Percentiles rank a stretch among this genome's conserved stretches.
These are phyloP conservation scores for Marasmius oreades DNA, from an alignment of 1,284 basidiomycete genomes.

Conservation along the genomic window DNA sequence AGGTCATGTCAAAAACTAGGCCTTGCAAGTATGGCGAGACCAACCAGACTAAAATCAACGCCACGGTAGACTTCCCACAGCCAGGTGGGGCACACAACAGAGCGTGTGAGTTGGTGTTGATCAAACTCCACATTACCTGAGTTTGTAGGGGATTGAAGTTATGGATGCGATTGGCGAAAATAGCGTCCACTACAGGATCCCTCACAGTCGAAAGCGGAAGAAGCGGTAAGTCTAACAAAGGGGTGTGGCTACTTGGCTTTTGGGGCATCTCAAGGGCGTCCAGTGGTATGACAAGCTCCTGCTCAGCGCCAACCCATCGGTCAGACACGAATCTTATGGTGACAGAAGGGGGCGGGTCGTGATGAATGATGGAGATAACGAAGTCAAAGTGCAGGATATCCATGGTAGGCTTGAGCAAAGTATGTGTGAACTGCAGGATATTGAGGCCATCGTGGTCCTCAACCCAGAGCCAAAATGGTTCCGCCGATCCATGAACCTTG, in stretches of 20 bases:
- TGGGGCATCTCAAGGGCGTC: conserved; percentile 77
- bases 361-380: conserved; percentile 68
- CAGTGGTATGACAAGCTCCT: conserved; percentile 63
- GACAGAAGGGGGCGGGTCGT: conserved; percentile 55
- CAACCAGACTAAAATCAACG: conserved; percentile 71
- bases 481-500: conserved; percentile 71
- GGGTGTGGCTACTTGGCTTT: conserved; percentile 59
- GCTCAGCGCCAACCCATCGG: conserved; percentile 91
- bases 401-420: conserved; percentile 71
- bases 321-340: conserved; percentile 85
- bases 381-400: conserved; percentile 69
- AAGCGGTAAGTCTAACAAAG: conserved; percentile 80
- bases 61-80: conserved; percentile 80
- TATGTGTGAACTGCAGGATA: conserved; percentile 82
- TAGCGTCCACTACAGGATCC: conserved; percentile 43
- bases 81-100: conserved; percentile 83
- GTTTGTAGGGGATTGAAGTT: conserved; percentile 88
- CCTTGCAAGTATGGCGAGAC: conserved; percentile 1
- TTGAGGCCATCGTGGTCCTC: conserved; percentile 79
- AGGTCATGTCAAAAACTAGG: neutral
- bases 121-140: conserved; percentile 83
- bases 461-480: conserved; percentile 97
- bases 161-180: conserved; percentile 43
- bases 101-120: conserved; percentile 69
- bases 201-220: conserved; percentile 57